Base-by-base conservation (phyloP, 73 alveolate species). In the Paramecium primaurelia region DNA sequence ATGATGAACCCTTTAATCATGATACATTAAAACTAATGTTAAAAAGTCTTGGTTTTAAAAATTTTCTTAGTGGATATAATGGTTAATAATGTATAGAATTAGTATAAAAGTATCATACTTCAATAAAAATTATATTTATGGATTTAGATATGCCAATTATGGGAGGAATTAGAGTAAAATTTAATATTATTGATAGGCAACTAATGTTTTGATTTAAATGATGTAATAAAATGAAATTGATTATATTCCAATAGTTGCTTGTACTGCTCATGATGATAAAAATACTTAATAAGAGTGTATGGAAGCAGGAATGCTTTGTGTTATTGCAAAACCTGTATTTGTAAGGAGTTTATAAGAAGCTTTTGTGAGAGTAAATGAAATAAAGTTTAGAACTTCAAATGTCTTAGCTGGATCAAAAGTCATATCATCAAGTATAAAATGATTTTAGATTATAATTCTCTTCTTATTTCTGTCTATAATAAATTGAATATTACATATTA, bases 91-190 rank as follows among this genome's bases (percentile, higher is more conserved):
- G 91, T 45, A 80, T 80, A 44, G 91, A 80, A 14, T 32, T 80
- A 80, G 75, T 80, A 12, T 22, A 32, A 44, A 80, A 80, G 8
- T 32, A 80, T 28, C 71, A 80, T 45, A 8, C 9, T 2, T 45
- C 26, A 10, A 80, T 80, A 2, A 80, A 49, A 20, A 26, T 80
- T 8, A 49, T 80, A 12, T 42, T 80, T 42, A 80, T 80, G 91
- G 91, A 80, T 80, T 25, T 80, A 80, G 91, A 80, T 47, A 80
- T 80, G 91, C 91, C 91, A 12, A 80, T 80, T n/a, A 80, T 80
- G 91, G 91, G 75, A 40, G 91, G 91, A 40, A 26, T 80, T 7
- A 64, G 47, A 34, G 84, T 64, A 64, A 12, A 32, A 64, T 28
- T 28, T 1, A 8, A 64, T 64, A 32, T 1, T 6, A 49, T 14